phyloP scores from a whole-genome alignment of 805 yeast species.

The Grigorovia humatica region DNA sequence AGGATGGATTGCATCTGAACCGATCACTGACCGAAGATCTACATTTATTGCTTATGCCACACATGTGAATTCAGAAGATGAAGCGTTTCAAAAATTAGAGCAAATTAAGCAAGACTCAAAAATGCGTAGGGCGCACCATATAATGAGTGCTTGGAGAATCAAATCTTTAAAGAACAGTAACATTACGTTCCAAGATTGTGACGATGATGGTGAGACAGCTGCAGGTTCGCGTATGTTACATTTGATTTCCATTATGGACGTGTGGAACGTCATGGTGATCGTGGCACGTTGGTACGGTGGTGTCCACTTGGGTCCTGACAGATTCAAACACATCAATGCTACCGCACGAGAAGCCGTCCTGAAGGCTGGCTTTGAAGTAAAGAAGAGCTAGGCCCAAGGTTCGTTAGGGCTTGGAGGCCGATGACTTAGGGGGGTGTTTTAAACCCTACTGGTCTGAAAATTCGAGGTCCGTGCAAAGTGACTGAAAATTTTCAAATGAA shows the following conservation, averaged over 20 bases:
- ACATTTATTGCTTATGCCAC: constrained; percentile 73
- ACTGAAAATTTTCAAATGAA: constrained; percentile 1
- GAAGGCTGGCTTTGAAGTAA: constrained; percentile 41
- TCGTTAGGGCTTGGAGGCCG: too few relatives aligned
- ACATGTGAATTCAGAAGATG: constrained; percentile 51
- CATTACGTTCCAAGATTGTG: constrained; percentile 70
- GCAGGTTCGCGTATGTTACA: constrained; percentile 86
- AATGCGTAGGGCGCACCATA: constrained; percentile 60
- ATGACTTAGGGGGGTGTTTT: too few relatives aligned
- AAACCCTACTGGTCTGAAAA: not conserved
- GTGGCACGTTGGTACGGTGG: constrained; percentile 95
- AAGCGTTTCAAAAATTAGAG: constrained; percentile 46
- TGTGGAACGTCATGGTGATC: constrained; percentile 68
- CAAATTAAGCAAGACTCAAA: constrained; percentile 52
- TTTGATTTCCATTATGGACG: constrained; percentile 66
- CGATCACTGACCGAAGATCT: constrained; percentile 74
- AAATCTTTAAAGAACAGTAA: constrained; percentile 28
- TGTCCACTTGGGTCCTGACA: constrained; percentile 78
- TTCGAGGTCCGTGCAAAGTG: constrained; percentile 1
- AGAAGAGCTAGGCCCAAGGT: not conserved
- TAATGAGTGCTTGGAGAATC: constrained; percentile 83
- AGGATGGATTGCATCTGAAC: constrained; percentile 72
- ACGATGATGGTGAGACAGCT: constrained; percentile 96
- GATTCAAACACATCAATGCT: constrained; percentile 87
- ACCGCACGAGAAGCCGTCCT: constrained; percentile 78